Evolutionary conservation across 208 protist genomes (phyloP), one percentile per base, ranked within the genome.

Genomic region (Vickermania ingenoplastis): DNA sequence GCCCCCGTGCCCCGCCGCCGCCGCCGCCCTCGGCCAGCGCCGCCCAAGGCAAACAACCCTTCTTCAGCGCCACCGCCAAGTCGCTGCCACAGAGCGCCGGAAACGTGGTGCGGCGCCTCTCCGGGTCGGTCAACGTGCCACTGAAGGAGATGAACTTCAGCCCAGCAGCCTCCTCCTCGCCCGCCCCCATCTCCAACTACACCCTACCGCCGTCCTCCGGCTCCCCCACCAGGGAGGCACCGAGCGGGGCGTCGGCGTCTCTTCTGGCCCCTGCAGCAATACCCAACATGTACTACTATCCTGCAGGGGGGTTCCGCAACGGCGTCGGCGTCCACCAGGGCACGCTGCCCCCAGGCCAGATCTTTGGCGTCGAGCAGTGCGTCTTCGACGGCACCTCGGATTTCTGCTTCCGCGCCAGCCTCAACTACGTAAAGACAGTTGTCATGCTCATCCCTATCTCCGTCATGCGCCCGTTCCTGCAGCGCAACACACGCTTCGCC

Each of bases 321-420:
- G 56, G 58, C 13, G 57, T 31, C 24, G 28, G 31, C n/a, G 36
- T 14, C 3, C 68, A 5, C 59, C 61, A 52, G 25, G 41, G 73
- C 13, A 81, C 63, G 28, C 53, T 92, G 14, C 64, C 62, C 26
- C 71, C 79, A 1, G 82, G 86, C 0, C 78, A 90, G 54, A 31
- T 82, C 4, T 92, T 92, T 68, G 80, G 78, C 54, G 68, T 81
- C 23, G 82, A 92, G 62, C 67, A 69, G 51, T 86, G 70, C 63
- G 71, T 92, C 49, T 84, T 90, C 55, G 65, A 77, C 36, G 69
- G 77, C 52, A 13, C 53, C 27, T 80, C 81, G 48, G 27, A 73
- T 22, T 85, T 76, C 65, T 25, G 58, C 52, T 90, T 76, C 71
- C 67, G 73, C 30, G 80, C 86, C 25, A 74, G 77, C 41, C 63